Conservation (phyloP, 331 rosid species). For the Ulmus americana region DNA sequence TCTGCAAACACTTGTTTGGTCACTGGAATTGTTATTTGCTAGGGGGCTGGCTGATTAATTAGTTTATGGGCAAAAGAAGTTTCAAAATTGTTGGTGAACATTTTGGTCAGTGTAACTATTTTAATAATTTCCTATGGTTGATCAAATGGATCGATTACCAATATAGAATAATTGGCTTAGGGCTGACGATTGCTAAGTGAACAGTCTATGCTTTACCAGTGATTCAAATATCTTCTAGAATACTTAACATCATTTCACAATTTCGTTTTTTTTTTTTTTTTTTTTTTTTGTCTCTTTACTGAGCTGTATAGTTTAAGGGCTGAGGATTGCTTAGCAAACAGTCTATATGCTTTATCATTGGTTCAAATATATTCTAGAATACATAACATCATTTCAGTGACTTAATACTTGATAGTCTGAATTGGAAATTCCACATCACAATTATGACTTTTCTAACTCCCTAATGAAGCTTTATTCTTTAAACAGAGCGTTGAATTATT, state of each 20-base stretch:
- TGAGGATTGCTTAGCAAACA: background rate
- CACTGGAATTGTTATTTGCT: background rate
- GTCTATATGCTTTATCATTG: background rate
- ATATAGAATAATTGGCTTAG: background rate
- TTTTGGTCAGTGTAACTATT: background rate
- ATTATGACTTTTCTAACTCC: background rate
- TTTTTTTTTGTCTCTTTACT: too few relatives aligned
- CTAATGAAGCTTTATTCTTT: slow-evolving; percentile 24
- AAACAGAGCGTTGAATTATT: slow-evolving; percentile 62
- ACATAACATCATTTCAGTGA: background rate
- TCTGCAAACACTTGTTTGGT: background rate
- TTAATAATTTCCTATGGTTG: background rate
- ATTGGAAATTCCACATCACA: background rate
- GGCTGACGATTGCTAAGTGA: background rate
- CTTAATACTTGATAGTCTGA: background rate
- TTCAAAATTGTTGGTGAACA: background rate
- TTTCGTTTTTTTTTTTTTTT: too few relatives aligned
- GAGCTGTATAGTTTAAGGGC: background rate
- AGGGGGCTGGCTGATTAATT: slow-evolving; percentile 5
- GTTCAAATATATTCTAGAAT: background rate
- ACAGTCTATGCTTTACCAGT: background rate
- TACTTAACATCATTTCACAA: too few relatives aligned
- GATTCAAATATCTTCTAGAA: background rate
- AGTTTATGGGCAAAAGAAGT: slow-evolving; percentile 13
- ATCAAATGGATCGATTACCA: background rate